These are phyloP conservation scores for Pueraria montana DNA, from an alignment of 306 rosid genomes.

Conservation along the genomic window DNA sequence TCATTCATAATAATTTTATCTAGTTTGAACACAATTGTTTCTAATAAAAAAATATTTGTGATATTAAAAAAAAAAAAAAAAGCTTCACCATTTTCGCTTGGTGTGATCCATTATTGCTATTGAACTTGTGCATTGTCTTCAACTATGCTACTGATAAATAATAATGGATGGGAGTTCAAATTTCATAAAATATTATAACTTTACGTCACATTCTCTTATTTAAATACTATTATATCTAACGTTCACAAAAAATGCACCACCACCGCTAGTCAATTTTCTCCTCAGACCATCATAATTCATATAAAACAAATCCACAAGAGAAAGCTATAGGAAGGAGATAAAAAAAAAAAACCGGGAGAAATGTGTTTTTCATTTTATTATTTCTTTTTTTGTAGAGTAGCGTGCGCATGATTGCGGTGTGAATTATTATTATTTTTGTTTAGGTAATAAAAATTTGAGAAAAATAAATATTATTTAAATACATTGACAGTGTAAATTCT, in stretches of 20 bases:
- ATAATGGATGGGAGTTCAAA: background rate
- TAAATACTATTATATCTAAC: background rate
- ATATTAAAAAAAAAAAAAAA: too few relatives aligned
- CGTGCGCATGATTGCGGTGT: background rate
- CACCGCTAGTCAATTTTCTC: background rate
- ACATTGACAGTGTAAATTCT: too few relatives aligned
- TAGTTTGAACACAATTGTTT: too few relatives aligned
- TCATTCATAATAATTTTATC: too few relatives aligned
- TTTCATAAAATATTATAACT: background rate
- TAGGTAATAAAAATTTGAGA: background rate
- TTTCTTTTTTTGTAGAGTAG: background rate
- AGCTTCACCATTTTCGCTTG: background rate
- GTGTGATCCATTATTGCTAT: background rate
- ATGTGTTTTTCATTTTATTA: slow-evolving; percentile 6
- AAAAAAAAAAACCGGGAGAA: background rate
- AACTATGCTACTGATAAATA: background rate
- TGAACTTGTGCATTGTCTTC: background rate
- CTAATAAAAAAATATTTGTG: too few relatives aligned
- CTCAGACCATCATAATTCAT: background rate
- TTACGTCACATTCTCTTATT: background rate
- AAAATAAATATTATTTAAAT: background rate
- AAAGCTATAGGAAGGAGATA: too few relatives aligned
- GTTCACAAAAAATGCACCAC: background rate
- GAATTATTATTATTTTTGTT: background rate
- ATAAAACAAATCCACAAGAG: too few relatives aligned